Percentiles rank a stretch among this genome's conserved stretches.
Evolutionary conservation across 192 early-diverging fungal genomes (phyloP).

Genomic region (Umbelopsis isabellina): DNA sequence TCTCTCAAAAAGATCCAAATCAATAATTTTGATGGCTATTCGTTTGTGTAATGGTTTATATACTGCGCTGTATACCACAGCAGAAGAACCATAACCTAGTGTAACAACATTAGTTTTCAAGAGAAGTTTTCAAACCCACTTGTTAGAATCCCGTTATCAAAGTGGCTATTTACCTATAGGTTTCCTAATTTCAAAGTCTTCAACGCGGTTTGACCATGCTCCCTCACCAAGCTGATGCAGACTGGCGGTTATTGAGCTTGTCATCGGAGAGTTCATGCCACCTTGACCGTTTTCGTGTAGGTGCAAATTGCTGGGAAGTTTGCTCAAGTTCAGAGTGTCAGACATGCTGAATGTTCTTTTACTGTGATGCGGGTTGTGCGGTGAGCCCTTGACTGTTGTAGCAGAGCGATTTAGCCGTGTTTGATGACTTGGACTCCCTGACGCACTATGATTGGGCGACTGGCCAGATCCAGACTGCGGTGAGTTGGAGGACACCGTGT

Average conservation of each 20-base stretch:
- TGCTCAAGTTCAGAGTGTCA: not conserved
- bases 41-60: slow-evolving; percentile 71
- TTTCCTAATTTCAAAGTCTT: slow-evolving; percentile 37
- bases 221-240: slow-evolving; percentile 12
- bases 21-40: slow-evolving; percentile 87
- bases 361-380: slow-evolving; percentile 12
- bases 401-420: slow-evolving; percentile 15
- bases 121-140: not conserved
- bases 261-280: slow-evolving; percentile 2
- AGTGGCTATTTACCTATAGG: slow-evolving; percentile 29
- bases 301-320: slow-evolving; percentile 10
- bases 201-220: slow-evolving; percentile 20
- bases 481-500: not conserved
- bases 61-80: slow-evolving; percentile 77
- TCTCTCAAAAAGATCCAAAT: slow-evolving; percentile 87
- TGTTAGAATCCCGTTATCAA: too few species aligned
- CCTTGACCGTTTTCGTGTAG: slow-evolving; percentile 13
- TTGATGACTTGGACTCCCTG: not conserved
- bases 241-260: not conserved
- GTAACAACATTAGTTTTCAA: too few species aligned
- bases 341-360: slow-evolving; percentile 21
- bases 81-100: slow-evolving; percentile 85
- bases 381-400: not conserved
- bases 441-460: not conserved
- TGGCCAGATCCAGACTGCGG: not conserved